phyloP scores from a whole-genome alignment of 768 basidiomycete genomes.

The Mrakia blollopis region DNA sequence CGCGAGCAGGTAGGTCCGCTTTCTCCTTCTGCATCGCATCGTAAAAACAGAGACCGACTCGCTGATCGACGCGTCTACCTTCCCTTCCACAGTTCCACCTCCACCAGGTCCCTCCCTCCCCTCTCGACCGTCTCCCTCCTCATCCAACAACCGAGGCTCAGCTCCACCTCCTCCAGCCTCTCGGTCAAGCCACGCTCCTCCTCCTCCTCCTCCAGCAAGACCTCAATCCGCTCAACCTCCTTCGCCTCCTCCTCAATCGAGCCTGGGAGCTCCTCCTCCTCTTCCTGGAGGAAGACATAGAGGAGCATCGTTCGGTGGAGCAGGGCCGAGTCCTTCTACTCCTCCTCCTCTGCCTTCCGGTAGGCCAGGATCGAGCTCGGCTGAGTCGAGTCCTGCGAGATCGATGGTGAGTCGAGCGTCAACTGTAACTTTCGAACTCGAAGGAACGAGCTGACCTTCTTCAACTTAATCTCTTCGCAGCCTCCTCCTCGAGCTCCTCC shows the following conservation, averaged over 20 bases:
- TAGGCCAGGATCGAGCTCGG: constrained; percentile 1
- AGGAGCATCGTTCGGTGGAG: background rate
- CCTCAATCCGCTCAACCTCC: constrained; percentile 18
- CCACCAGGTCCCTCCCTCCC: constrained; percentile 13
- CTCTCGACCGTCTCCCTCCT: background rate
- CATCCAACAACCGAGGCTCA: constrained; percentile 18
- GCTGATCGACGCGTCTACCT: constrained; percentile 1
- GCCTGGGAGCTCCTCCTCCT: constrained; percentile 23
- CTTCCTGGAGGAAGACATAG: constrained; percentile 28
- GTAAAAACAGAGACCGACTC: background rate
- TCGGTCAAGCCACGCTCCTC: constrained; percentile 36
- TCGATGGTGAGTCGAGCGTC: background rate
- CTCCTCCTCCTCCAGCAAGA: constrained; percentile 18
- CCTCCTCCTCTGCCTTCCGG: constrained; percentile 22
- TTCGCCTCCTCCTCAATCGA: background rate
- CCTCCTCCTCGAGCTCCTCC: constrained; percentile 26
- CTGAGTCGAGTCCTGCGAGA: background rate
- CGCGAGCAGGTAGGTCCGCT: background rate
- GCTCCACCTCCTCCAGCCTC: constrained; percentile 41
- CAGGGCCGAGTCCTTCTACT: too few species aligned
- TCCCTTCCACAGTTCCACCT: background rate
- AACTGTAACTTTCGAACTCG: too few species aligned
- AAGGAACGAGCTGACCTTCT: background rate
- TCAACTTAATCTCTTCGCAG: background rate
- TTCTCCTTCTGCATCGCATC: background rate